phyloP scores from a whole-genome alignment of 31 red algal genomes.

The Porphyra umbilicalis region DNA sequence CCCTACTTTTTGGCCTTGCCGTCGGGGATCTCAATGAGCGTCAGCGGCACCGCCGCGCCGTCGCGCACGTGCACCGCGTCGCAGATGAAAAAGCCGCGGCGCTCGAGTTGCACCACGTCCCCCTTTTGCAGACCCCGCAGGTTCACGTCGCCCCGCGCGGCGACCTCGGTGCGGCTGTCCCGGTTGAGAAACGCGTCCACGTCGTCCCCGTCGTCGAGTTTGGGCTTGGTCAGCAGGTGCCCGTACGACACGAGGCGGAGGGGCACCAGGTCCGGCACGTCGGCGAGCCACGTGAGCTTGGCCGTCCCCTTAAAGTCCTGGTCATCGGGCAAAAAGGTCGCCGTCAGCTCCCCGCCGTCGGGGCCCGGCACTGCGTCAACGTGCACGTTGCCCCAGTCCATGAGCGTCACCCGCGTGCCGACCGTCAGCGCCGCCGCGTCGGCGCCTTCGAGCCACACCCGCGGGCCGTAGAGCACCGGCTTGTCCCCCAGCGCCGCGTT shows the following conservation, averaged over 20 bases:
- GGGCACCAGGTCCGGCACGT: constrained; percentile 74
- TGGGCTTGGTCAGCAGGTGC: constrained; percentile 89
- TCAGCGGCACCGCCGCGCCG: constrained; percentile 30
- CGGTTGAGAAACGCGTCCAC: constrained; percentile 70
- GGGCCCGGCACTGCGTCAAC: constrained; percentile 17
- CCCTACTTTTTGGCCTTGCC: constrained; percentile 13
- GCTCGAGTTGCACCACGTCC: constrained; percentile 93
- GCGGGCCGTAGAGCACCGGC: constrained; percentile 60
- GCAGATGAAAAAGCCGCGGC: constrained; percentile 94
- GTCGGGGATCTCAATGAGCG: constrained; percentile 90
- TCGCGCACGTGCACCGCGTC: constrained; percentile 29
- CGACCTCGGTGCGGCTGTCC: constrained; percentile 36
- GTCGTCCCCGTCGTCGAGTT: constrained; percentile 90
- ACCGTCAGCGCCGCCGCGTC: constrained; percentile 71
- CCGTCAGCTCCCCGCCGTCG: constrained; percentile 37
- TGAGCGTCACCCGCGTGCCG: constrained; percentile 92
- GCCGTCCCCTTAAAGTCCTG: constrained; percentile 96
- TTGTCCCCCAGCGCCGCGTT: constrained; percentile 81
- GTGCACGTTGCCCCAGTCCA: constrained; percentile 97
- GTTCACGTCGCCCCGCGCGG: constrained; percentile 83
- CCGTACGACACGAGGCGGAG: constrained; percentile 65
- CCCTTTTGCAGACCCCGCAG: constrained; percentile 67
- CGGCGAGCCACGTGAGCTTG: constrained; percentile 96
- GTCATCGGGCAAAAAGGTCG: constrained; percentile 77
- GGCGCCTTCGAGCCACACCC: constrained; percentile 74